Percentiles rank a stretch among this genome's conserved stretches.
phyloP scores from a whole-genome alignment of 176 grass and related monocot genomes.

The Carex littledalei region DNA sequence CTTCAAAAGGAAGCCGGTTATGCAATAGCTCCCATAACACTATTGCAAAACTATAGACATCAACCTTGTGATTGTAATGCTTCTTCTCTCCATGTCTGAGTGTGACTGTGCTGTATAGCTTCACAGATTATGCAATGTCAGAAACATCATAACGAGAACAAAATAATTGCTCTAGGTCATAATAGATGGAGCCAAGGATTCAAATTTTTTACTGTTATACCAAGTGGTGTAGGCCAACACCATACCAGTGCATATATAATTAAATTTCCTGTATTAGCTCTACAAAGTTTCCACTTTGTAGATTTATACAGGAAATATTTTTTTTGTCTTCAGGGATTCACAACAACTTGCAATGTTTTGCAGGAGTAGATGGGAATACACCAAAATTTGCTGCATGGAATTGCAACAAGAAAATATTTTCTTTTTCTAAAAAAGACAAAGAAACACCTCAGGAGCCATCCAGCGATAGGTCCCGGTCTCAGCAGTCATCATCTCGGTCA shows the following conservation, averaged over 20 bases:
- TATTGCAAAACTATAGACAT: slow-evolving; percentile 97
- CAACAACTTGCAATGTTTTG: too few species aligned
- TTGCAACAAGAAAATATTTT: background rate
- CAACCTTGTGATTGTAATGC: slow-evolving; percentile 99
- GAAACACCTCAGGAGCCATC: slow-evolving; percentile 95
- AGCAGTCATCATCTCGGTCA: slow-evolving; percentile 99
- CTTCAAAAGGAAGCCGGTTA: slow-evolving; percentile 88
- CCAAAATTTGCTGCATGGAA: background rate
- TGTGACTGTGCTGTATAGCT: slow-evolving; percentile 98
- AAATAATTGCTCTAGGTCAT: background rate
- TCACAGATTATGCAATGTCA: slow-evolving; percentile 22
- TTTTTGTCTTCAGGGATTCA: background rate
- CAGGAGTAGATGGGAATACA: background rate
- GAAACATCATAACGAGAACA: slow-evolving; percentile 3
- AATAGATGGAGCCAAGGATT: background rate
- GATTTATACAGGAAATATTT: background rate
- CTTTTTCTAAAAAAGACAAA: background rate
- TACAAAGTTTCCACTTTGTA: background rate
- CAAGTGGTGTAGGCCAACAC: background rate
- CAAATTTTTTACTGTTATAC: background rate
- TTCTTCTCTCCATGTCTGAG: slow-evolving; percentile 99
- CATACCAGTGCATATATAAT: background rate
- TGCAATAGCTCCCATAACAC: slow-evolving; percentile 96
- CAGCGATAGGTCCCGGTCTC: slow-evolving; percentile 98
- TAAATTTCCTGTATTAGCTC: background rate